A percentile compares a stretch with the other conserved stretches of the same genome.
Conservation (phyloP, 495 filamentous ascomycete genomes). For the Aspergillus olivimuriae region DNA sequence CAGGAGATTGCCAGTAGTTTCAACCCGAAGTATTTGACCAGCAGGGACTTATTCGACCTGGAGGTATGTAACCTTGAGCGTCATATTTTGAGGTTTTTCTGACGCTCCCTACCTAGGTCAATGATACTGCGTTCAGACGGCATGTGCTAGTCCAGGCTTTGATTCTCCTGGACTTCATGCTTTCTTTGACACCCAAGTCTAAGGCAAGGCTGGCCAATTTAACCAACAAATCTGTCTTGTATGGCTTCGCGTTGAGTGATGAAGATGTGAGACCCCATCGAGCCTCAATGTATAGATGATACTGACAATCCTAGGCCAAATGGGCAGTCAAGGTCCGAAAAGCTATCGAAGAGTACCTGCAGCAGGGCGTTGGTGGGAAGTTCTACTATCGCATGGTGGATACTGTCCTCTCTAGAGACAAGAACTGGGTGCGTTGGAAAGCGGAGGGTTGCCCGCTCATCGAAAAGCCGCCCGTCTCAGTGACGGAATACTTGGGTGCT, state of each 20-base stretch:
- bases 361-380: slow-evolving; percentile 60
- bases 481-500: slow-evolving; percentile 58
- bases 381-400: slow-evolving; percentile 96
- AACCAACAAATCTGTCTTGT: slow-evolving; percentile 82
- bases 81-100: too few relatives aligned
- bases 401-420: slow-evolving; percentile 87
- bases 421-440: slow-evolving; percentile 99
- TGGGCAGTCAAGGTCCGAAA: slow-evolving; percentile 73
- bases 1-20: slow-evolving; percentile 67
- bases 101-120: too few relatives aligned
- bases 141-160: slow-evolving; percentile 92
- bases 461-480: slow-evolving; percentile 60
- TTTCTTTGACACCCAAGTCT: slow-evolving; percentile 76
- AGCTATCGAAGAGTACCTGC: slow-evolving; percentile 71
- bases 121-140: slow-evolving; percentile 86
- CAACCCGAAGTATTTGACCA: slow-evolving; percentile 96
- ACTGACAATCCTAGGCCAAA: slow-evolving; percentile 43
- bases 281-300: slow-evolving; percentile 13
- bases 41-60: slow-evolving; percentile 87
- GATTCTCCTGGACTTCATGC: slow-evolving; percentile 86
- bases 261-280: slow-evolving; percentile 60
- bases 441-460: slow-evolving; percentile 86
- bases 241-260: slow-evolving; percentile 65
- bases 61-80: slow-evolving; percentile 55
- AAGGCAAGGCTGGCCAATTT: slow-evolving; percentile 68